phyloP scores from a whole-genome alignment of 192 early-diverging fungal species.

The Diversispora eburnea region DNA sequence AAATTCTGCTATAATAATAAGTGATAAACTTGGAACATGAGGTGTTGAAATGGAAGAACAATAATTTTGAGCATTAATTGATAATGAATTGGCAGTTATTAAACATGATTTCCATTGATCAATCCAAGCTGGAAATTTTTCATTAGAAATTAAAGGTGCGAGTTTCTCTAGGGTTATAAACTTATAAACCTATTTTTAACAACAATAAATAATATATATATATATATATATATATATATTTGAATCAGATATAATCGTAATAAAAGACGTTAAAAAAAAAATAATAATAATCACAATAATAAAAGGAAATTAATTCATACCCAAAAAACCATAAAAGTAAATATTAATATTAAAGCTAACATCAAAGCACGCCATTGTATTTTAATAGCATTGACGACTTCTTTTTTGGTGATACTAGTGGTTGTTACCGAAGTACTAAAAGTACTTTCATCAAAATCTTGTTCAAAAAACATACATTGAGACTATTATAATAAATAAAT shows the following conservation, averaged over 20 bases:
- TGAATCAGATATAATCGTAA: not conserved
- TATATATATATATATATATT: no score
- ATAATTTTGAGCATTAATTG: not conserved
- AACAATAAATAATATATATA: no score
- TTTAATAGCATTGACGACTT: not conserved
- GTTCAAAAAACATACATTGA: not conserved
- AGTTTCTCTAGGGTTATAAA: no score
- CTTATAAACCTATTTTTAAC: no score
- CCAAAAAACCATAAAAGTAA: slow-evolving; percentile 1
- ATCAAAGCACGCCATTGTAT: slow-evolving; percentile 11
- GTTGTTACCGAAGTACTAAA: not conserved
- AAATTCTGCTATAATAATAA: not conserved
- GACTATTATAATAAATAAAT: not conserved
- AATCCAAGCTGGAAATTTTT: not conserved
- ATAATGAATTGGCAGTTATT: not conserved
- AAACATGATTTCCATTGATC: not conserved
- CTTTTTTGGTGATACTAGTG: not conserved
- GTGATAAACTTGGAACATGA: not conserved
- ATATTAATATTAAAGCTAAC: not conserved
- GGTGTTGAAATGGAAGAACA: not conserved
- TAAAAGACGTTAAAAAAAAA: not conserved
- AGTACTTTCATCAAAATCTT: not conserved
- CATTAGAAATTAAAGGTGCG: not conserved
- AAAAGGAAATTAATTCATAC: not conserved
- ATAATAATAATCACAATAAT: not conserved